Percentiles rank a stretch among this genome's conserved stretches.
phyloP scores from a whole-genome alignment of 148 eudicot genomes.

The Diospyros kaki region DNA sequence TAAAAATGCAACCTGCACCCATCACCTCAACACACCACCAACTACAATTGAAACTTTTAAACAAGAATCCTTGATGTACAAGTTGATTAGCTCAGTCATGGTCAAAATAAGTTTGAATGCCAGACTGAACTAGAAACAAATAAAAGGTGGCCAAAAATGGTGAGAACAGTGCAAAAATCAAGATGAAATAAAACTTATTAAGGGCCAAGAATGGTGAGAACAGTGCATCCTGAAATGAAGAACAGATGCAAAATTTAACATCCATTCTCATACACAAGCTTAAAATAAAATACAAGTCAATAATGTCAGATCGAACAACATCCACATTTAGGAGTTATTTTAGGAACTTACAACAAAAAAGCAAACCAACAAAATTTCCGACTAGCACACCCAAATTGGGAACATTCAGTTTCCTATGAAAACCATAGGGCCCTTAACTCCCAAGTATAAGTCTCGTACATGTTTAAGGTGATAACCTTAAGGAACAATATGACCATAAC shows the following conservation, averaged over 20 bases:
- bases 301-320: constrained; percentile 7
- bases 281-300: neutral
- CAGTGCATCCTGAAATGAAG: neutral
- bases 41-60: neutral
- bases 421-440: constrained; percentile 7
- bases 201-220: neutral
- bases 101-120: neutral
- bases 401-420: neutral
- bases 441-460: constrained; percentile 11
- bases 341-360: constrained; percentile 16
- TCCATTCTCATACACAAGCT: neutral
- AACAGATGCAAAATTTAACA: neutral
- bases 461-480: constrained; percentile 13
- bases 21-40: neutral
- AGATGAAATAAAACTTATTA: neutral
- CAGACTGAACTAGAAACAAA: no score
- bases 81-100: neutral
- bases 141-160: no score
- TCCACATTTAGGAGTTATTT: constrained; percentile 14
- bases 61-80: neutral
- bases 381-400: constrained; percentile 4
- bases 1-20: no score
- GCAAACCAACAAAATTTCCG: constrained; percentile 19
- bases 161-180: no score
- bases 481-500: constrained; percentile 11